These are phyloP conservation scores for Botryobasidium botryosum DNA, from an alignment of 768 basidiomycete species.

Conservation along the genomic window DNA sequence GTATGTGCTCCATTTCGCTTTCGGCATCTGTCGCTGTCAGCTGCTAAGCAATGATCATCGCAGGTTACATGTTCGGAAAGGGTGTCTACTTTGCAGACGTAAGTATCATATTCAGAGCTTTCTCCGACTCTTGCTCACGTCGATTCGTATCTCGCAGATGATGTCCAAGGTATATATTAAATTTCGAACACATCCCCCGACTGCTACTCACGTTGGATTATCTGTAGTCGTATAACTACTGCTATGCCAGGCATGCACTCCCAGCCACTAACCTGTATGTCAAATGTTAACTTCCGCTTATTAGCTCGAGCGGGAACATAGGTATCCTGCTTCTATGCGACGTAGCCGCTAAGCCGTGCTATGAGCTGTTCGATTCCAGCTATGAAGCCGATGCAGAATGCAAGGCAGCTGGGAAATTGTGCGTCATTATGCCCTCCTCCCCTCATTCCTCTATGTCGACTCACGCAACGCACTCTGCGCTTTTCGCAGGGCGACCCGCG, in stretches of 20 bases:
- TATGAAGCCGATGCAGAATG: slow-evolving; percentile 35
- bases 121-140: background rate
- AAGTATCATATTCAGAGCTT: slow-evolving; percentile 13
- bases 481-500: slow-evolving; percentile 32
- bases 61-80: slow-evolving; percentile 58
- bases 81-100: slow-evolving; percentile 51
- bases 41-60: too few species aligned
- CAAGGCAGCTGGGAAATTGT: slow-evolving; percentile 26
- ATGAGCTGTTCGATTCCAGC: slow-evolving; percentile 29
- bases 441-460: background rate
- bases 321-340: slow-evolving; percentile 46
- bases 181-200: too few species aligned
- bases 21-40: too few species aligned
- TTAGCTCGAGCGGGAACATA: slow-evolving; percentile 19
- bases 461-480: background rate
- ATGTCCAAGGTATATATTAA: slow-evolving; percentile 41
- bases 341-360: slow-evolving; percentile 38
- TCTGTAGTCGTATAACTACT: slow-evolving; percentile 36
- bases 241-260: slow-evolving; percentile 22
- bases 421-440: slow-evolving; percentile 12
- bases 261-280: too few species aligned
- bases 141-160: slow-evolving; percentile 25
- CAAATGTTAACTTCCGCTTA: background rate
- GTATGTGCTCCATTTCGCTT: too few species aligned
- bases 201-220: too few species aligned